A percentile compares a stretch with the other conserved stretches of the same genome.
phyloP scores from a whole-genome alignment of 148 eudicot genomes.

The Arctostaphylos glauca region DNA sequence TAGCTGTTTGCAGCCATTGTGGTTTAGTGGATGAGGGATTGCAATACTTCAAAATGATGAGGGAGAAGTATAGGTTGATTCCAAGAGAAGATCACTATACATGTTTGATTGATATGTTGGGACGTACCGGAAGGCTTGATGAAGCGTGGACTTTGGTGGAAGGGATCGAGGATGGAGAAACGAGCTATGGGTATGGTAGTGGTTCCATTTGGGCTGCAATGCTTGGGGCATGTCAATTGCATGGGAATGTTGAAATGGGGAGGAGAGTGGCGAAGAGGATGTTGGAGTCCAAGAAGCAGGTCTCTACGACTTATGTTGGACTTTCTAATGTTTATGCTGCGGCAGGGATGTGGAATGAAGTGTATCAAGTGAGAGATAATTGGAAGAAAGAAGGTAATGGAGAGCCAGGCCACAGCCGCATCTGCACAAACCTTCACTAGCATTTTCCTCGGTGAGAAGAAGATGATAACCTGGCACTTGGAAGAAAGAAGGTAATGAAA shows the following conservation, averaged over 20 bases:
- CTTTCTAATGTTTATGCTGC: conserved; percentile 40
- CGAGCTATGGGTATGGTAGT: neutral
- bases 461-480: neutral
- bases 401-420: conserved; percentile 27
- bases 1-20: conserved; percentile 40
- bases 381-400: conserved; percentile 22
- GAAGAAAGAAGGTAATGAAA: neutral
- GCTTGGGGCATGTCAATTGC: conserved; percentile 32
- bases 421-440: conserved; percentile 1
- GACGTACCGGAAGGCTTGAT: conserved; percentile 32
- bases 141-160: conserved; percentile 35
- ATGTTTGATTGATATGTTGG: conserved; percentile 40
- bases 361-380: conserved; percentile 21
- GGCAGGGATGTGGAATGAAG: conserved; percentile 38
- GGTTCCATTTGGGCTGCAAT: conserved; percentile 29
- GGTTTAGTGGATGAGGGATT: conserved; percentile 35
- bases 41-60: conserved; percentile 29
- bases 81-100: conserved; percentile 37
- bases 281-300: conserved; percentile 15
- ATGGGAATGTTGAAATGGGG: conserved; percentile 33
- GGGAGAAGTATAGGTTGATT: conserved; percentile 21
- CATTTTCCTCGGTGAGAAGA: neutral
- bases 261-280: conserved; percentile 23
- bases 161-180: conserved; percentile 25
- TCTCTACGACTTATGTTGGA: conserved; percentile 20